Conservation (phyloP, 2,329 filamentous ascomycete species). For the Amauroascus niger region DNA sequence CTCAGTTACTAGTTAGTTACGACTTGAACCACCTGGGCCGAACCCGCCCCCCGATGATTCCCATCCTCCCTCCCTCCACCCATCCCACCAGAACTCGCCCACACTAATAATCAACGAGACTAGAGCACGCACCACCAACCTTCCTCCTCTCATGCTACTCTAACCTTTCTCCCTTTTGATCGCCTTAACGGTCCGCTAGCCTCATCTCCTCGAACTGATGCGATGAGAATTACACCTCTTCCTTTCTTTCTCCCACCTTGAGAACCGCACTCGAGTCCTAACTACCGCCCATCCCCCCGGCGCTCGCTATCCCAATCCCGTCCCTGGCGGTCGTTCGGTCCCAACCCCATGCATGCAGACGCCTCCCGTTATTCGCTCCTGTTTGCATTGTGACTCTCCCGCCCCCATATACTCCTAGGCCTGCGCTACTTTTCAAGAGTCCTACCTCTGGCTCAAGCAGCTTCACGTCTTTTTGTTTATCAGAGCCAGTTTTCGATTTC, state of each 20-base stretch:
- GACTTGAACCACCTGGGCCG: too few species aligned
- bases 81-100: constrained; percentile 10
- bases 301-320: neutral
- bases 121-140: constrained; percentile 8
- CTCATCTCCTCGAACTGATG: neutral
- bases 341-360: neutral
- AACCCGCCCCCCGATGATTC: constrained; percentile 7
- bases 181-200: neutral
- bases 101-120: neutral
- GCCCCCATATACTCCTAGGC: neutral
- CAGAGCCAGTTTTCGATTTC: neutral
- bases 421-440: neutral
- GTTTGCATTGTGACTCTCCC: neutral
- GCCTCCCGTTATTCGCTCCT: constrained; percentile 2
- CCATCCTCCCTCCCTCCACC: constrained; percentile 8
- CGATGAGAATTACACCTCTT: constrained; percentile 3
- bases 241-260: constrained; percentile 3
- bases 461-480: neutral
- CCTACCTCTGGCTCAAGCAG: neutral
- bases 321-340: neutral
- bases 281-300: neutral
- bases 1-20: too few species aligned
- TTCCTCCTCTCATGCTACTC: constrained; percentile 1
- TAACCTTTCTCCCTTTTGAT: neutral
- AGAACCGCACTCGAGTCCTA: neutral